Evolutionary conservation across 371 early-diverging fungal genomes (phyloP), one percentile per base, ranked within the genome.

Genomic region (Lichtheimia ornata): DNA sequence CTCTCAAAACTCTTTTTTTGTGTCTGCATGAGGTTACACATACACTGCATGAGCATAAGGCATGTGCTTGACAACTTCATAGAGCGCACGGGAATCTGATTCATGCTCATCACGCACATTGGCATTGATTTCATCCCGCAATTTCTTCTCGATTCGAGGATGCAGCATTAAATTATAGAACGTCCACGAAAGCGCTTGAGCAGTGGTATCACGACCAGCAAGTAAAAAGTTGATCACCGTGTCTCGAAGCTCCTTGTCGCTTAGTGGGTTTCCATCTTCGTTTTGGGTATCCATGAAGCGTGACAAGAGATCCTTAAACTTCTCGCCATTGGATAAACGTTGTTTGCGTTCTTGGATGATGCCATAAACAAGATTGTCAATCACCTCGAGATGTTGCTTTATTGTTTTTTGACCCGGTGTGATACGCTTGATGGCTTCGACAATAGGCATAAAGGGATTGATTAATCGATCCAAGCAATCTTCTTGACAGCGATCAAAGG

Each of bases 131-230:
- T 91, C 92, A 35, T 80, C 72, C 6, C 81, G 64, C 5, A 92
- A 58, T 41, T 76, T 84, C 15, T 63, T 58, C 57, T 87, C 80
- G 2, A 86, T 77, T 7, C 64, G 63, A 1, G 85, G 81, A 49
- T 84, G 69, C 50, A 72, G 57, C 27, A 75, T 61, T 12, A 92
- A 57, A 13, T 67, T 72, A 43, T 79, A 89, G 57, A 88, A 82
- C 43, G 82, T 68, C 93, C 93, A 92, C n/a, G 83, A 81, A 6
- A 91, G 72, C 0, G 86, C 83, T 64, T 87, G 86, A 0, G 89
- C 89, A 1, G 91, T 90, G 0, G 90, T 89, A 61, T 90, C 90
- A 11, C 89, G 77, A 0, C 81, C 81, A 25, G 77, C 88, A 66
- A 91, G 82, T 30, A 89, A 75, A 59, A 90, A 86, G 74, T 90